Base-by-base conservation (phyloP, 2,329 filamentous ascomycete species). In the Basipetospora chlamydospora region DNA sequence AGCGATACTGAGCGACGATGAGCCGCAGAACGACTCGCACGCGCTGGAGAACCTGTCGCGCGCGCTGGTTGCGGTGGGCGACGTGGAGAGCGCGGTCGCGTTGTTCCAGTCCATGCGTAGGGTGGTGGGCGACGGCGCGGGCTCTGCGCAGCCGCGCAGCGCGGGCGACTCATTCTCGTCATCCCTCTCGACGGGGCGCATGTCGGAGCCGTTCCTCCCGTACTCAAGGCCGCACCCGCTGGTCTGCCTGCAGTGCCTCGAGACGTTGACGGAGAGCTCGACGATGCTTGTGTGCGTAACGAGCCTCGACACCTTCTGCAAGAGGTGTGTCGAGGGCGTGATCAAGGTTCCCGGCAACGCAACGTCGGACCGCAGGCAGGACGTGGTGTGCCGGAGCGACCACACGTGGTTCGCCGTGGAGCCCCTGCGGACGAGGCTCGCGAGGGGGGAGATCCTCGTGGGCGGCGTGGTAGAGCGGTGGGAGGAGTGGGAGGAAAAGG, bases 31-130 rank as follows among this genome's bases (percentile, higher is more conserved):
- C 31, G 59, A 62, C 40, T 52, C 55, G 22, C 61, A 55, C 23
- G 58, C 58, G 5, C 47, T 62, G 2, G 57, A 60, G 38, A 62
- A 62, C 35, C 51, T 62, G 10, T 49, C 59, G 1, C 53, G 53
- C 1, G 52, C 56, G 2, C 51, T 63, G 35, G 51, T 60, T 28
- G 59, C 59, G 0, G 52, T 55, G 6, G 48, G 52, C 15, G 58
- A 62, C 33, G 43, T 50, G 4, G 45, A 47, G 1, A 57, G 60
- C 16, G 58, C 59, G 5, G 42, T 44, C 3, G 54, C 57, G 0
- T 46, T 62, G 8, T 53, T 52, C 16, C 55, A 58, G 25, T 62
- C 58, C 6, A 61, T 59, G 52, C 52, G 59, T 16, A 42, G 39
- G 35, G 44, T 46, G 0, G 40, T 41, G 11, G 48, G 47, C 22